phyloP scores from a whole-genome alignment of 345 rosid genomes.

The Erucastrum elatum region DNA sequence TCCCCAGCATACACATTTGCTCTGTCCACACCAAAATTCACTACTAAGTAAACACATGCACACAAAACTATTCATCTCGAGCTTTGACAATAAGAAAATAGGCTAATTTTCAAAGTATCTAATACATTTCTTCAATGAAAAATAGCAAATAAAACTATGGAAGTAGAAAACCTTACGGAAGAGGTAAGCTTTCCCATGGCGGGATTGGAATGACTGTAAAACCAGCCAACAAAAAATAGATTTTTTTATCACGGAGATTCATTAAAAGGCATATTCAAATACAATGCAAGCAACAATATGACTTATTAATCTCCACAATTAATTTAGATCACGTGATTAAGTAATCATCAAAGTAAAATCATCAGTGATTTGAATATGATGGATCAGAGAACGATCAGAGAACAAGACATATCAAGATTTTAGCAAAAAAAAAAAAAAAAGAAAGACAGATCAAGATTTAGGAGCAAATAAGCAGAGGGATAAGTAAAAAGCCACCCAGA shows the following conservation, averaged over 20 bases:
- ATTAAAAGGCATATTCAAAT: constrained; percentile 4
- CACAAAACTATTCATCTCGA: background rate
- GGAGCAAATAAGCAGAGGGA: background rate
- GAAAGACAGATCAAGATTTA: no score
- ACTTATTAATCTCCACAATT: background rate
- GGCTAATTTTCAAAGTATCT: no score
- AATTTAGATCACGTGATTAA: constrained; percentile 8
- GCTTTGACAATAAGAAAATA: background rate
- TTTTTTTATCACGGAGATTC: constrained; percentile 9
- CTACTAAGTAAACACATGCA: background rate
- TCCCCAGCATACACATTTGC: constrained; percentile 71
- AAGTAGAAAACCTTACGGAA: constrained; percentile 70
- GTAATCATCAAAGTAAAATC: constrained; percentile 17
- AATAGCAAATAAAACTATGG: no score
- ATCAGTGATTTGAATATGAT: background rate
- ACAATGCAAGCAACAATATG: background rate
- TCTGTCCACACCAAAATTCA: constrained; percentile 38
- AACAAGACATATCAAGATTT: no score
- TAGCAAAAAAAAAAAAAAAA: no score
- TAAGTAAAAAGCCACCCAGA: background rate
- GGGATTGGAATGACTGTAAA: constrained; percentile 74
- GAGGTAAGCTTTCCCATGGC: constrained; percentile 99
- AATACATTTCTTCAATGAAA: no score
- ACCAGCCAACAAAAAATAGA: background rate
- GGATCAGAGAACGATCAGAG: constrained; percentile 1